Conservation (phyloP, 345 rosid genomes). For the Brassica juncea region DNA sequence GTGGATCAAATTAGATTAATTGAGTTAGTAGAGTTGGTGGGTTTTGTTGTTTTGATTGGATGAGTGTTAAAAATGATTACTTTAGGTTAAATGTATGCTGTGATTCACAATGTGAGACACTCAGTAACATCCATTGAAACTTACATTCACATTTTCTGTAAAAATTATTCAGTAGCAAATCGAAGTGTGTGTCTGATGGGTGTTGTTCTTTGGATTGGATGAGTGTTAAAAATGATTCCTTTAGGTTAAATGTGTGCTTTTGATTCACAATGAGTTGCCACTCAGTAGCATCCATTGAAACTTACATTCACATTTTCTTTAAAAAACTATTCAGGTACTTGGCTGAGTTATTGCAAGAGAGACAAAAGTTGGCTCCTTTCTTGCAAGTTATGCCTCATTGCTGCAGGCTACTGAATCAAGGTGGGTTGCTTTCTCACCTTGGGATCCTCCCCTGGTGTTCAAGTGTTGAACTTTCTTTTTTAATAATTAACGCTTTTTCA, state of each 20-base stretch:
- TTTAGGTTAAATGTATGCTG: not conserved
- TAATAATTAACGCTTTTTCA: not conserved
- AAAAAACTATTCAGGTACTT: conserved; percentile 58
- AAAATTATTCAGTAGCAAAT: not conserved
- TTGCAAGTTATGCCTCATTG: conserved; percentile 70
- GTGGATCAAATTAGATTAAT: conserved; percentile 10
- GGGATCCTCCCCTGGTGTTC: not conserved
- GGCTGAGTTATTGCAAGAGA: conserved; percentile 83
- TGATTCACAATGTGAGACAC: not conserved
- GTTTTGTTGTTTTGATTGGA: no score
- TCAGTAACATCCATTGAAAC: not conserved
- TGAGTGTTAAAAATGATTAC: no score
- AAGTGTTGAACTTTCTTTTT: not conserved
- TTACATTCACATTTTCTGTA: not conserved
- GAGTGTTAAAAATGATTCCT: not conserved
- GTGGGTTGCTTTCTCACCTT: conserved; percentile 34
- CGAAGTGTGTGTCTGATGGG: not conserved
- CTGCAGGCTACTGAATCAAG: conserved; percentile 78
- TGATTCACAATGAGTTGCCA: not conserved
- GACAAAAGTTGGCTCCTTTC: conserved; percentile 78
- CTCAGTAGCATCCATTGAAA: not conserved
- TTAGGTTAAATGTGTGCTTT: not conserved
- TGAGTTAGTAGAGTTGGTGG: not conserved
- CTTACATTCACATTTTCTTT: not conserved
- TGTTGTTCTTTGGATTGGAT: not conserved